phyloP scores from a whole-genome alignment of 192 early-diverging fungal genomes.

The Coemansia sp. region DNA sequence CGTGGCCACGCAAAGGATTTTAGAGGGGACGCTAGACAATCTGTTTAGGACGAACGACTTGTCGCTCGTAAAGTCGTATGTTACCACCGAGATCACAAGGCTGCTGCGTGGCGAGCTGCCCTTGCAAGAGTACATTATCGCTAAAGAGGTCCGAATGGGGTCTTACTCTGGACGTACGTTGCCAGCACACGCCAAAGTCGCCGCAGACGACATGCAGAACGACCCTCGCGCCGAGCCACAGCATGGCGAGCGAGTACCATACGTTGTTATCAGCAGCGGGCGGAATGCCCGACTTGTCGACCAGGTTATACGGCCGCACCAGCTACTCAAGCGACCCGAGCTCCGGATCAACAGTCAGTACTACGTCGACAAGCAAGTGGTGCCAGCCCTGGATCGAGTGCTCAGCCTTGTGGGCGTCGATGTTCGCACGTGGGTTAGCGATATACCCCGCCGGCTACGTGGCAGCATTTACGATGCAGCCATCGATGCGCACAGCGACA shows the following conservation, averaged over 20 bases:
- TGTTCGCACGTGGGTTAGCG: slow-evolving; percentile 31
- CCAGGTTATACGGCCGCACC: slow-evolving; percentile 67
- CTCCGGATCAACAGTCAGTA: slow-evolving; percentile 74
- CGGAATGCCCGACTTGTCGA: slow-evolving; percentile 68
- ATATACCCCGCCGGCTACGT: slow-evolving; percentile 31
- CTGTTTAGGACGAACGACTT: slow-evolving; percentile 82
- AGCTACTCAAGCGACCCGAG: slow-evolving; percentile 61
- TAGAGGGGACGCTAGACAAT: slow-evolving; percentile 74
- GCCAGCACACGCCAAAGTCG: slow-evolving; percentile 72
- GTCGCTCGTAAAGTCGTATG: slow-evolving; percentile 72
- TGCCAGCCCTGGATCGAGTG: slow-evolving; percentile 74
- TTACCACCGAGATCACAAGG: slow-evolving; percentile 69
- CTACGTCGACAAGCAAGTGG: slow-evolving; percentile 84
- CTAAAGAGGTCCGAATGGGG: slow-evolving; percentile 82
- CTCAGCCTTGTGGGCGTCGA: slow-evolving; percentile 78
- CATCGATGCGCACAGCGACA: slow-evolving; percentile 6
- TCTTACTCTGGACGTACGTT: slow-evolving; percentile 64
- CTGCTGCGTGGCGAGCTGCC: slow-evolving; percentile 67
- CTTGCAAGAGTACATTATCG: slow-evolving; percentile 81
- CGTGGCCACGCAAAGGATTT: slow-evolving; percentile 70
- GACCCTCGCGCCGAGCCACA: slow-evolving; percentile 81
- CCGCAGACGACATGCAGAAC: slow-evolving; percentile 61
- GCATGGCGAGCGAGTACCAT: slow-evolving; percentile 88
- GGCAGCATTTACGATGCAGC: slow-evolving; percentile 12
- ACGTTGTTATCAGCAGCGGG: slow-evolving; percentile 75